These are phyloP conservation scores for Kazachstania sp. DNA, from an alignment of 1,139 yeast species.

Conservation along the genomic window DNA sequence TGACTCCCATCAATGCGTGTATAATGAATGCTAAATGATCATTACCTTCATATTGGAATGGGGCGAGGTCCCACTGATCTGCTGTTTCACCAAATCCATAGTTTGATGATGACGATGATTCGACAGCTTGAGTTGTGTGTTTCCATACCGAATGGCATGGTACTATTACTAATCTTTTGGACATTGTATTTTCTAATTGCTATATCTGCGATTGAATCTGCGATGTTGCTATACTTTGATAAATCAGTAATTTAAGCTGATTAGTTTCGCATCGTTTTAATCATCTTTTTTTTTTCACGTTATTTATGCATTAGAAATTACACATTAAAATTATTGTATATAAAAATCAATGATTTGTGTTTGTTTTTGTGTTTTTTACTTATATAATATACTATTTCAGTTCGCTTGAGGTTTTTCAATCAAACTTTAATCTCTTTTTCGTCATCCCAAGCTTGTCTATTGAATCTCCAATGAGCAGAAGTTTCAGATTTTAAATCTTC, in stretches of 20 bases:
- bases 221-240: no score
- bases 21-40: conserved; percentile 61
- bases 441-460: conserved; percentile 44
- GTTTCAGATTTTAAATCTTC: conserved; percentile 36
- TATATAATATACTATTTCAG: not conserved
- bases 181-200: not conserved
- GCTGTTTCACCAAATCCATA: conserved; percentile 34
- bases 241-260: no score
- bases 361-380: not conserved
- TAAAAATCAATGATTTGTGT: not conserved
- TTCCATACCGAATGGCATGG: conserved; percentile 70
- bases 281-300: not conserved
- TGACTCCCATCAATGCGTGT: conserved; percentile 41
- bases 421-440: conserved; percentile 45
- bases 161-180: conserved; percentile 40
- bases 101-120: conserved; percentile 13
- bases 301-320: conserved; percentile 2
- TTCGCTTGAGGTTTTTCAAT: not conserved
- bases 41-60: conserved; percentile 60
- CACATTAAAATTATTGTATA: not conserved
- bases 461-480: conserved; percentile 63
- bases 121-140: conserved; percentile 11
- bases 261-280: no score
- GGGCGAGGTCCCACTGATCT: conserved; percentile 55
- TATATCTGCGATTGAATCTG: no score